Evolutionary conservation across 345 rosid genomes (phyloP).

Genomic region (Eucalyptus sp.): DNA sequence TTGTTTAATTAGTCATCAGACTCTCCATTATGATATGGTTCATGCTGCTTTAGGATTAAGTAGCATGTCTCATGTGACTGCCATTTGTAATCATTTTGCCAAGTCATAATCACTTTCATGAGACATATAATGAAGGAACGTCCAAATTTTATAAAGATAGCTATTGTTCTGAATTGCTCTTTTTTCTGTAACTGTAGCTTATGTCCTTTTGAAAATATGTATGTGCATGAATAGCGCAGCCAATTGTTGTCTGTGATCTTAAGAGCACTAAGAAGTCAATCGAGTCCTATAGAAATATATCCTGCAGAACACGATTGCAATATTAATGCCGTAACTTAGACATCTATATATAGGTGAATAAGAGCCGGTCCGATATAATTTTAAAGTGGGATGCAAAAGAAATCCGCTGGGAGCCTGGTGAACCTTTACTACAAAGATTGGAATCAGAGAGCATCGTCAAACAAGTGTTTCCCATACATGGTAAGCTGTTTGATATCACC

Average conservation of each 20-base stretch:
- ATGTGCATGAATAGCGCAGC: neutral
- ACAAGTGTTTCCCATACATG: conserved; percentile 77
- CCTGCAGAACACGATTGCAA: neutral
- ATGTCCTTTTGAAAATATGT: neutral
- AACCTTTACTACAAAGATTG: conserved; percentile 53
- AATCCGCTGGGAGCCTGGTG: conserved; percentile 55
- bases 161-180: neutral
- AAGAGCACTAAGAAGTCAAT: neutral
- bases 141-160: neutral
- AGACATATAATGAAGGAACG: neutral
- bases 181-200: neutral
- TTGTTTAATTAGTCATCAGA: neutral
- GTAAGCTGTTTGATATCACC: conserved; percentile 22
- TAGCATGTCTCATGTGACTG: neutral
- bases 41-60: neutral
- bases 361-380: conserved; percentile 7
- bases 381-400: conserved; percentile 36
- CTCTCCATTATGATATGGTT: neutral
- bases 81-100: neutral
- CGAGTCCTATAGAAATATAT: neutral
- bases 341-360: conserved; percentile 35
- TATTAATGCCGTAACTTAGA: neutral
- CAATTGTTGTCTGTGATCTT: neutral
- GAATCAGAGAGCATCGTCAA: conserved; percentile 59
- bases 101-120: neutral